These are phyloP conservation scores for Plasmodium billcollinsi DNA, from an alignment of 169 alveolate genomes.

Conservation along the genomic window DNA sequence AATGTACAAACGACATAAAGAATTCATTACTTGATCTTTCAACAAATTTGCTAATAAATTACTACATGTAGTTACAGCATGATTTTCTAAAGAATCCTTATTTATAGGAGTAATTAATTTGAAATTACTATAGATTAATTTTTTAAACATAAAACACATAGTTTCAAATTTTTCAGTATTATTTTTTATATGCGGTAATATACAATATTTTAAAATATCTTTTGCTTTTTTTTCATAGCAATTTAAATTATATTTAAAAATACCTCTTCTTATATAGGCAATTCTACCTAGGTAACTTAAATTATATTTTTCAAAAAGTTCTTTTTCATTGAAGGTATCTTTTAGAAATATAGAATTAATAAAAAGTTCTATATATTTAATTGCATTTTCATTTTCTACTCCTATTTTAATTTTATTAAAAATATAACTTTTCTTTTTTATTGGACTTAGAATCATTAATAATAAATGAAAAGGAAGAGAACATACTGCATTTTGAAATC, in stretches of 20 bases:
- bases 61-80: conserved; percentile 75
- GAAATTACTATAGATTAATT: conserved; percentile 93
- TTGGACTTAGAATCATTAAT: conserved; percentile 59
- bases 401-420: conserved; percentile 63
- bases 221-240: conserved; percentile 96
- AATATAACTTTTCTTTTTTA: conserved; percentile 52
- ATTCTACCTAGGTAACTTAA: conserved; percentile 88
- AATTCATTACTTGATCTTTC: conserved; percentile 41
- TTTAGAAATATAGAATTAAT: conserved; percentile 82
- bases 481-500: conserved; percentile 16
- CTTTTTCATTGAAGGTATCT: conserved; percentile 87
- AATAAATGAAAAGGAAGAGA: conserved; percentile 22
- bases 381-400: conserved; percentile 56
- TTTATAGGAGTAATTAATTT: conserved; percentile 86
- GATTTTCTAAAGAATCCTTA: conserved; percentile 60
- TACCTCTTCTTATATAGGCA: conserved; percentile 86
- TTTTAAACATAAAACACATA: conserved; percentile 95
- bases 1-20: conserved; percentile 11
- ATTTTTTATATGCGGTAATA: conserved; percentile 94
- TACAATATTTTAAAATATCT: conserved; percentile 92
- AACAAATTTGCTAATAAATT: conserved; percentile 42
- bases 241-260: conserved; percentile 91
- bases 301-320: conserved; percentile 88
- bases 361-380: conserved; percentile 77
- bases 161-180: conserved; percentile 95